Evolutionary conservation across 306 rosid genomes (phyloP).

Genomic region (Lablab purpureus): DNA sequence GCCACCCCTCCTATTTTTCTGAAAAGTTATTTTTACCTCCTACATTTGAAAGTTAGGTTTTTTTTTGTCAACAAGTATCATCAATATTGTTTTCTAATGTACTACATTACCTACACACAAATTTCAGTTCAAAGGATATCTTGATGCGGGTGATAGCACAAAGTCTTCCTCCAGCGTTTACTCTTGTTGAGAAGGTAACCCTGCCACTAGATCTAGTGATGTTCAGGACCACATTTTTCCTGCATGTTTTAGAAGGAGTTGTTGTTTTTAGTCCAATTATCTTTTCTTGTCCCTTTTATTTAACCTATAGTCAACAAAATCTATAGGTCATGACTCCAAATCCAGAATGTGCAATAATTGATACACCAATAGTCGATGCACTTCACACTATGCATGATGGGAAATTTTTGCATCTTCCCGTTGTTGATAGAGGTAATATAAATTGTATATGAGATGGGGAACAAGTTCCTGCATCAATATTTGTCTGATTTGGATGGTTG

Average conservation of each 20-base stretch:
- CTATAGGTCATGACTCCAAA: conserved; percentile 90
- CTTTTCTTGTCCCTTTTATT: conserved; percentile 9
- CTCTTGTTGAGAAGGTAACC: conserved; percentile 87
- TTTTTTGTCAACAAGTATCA: conserved; percentile 24
- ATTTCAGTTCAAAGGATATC: conserved; percentile 86
- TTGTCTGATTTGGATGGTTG: conserved; percentile 50
- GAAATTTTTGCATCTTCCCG: conserved; percentile 92
- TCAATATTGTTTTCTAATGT: conserved; percentile 22
- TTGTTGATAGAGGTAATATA: conserved; percentile 78
- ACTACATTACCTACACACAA: conserved; percentile 30
- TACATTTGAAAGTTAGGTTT: background rate
- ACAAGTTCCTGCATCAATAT: background rate
- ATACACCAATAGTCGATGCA: conserved; percentile 95
- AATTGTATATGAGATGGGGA: background rate
- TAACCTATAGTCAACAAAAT: conserved; percentile 40
- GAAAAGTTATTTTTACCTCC: conserved; percentile 17
- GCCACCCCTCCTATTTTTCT: background rate
- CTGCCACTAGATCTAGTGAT: background rate
- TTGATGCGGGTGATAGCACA: conserved; percentile 94
- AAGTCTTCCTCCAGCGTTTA: conserved; percentile 73
- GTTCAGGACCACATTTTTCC: background rate
- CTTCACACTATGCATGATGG: conserved; percentile 94
- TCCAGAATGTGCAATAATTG: conserved; percentile 87
- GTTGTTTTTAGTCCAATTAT: conserved; percentile 9
- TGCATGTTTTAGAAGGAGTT: background rate